Evolutionary conservation across 2,329 filamentous ascomycete species (phyloP).

Genomic region (Stachybotrys chartarum): DNA sequence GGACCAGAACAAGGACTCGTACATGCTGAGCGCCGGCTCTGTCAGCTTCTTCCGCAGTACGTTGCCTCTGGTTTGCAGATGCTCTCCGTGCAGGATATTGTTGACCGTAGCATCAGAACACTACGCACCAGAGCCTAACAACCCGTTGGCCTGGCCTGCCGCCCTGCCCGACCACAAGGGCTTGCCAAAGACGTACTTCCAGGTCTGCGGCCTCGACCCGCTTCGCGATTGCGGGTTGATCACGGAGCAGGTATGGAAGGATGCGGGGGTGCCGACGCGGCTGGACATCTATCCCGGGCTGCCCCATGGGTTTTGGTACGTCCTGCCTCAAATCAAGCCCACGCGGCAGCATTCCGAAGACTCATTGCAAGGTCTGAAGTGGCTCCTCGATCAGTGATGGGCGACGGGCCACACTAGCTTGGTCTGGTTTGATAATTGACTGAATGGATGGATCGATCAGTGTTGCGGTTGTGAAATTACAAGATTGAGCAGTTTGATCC

Average conservation of each 20-base stretch:
- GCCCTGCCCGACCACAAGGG: slow-evolving; percentile 10
- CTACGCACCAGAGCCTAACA: slow-evolving; percentile 16
- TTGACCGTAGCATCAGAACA: slow-evolving; percentile 8
- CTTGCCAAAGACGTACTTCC: slow-evolving; percentile 24
- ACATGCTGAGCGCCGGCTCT: slow-evolving; percentile 13
- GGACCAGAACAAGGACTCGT: slow-evolving; percentile 16
- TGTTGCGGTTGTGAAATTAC: background rate
- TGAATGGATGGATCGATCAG: no score
- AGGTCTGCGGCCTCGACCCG: slow-evolving; percentile 21
- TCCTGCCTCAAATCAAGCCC: slow-evolving; percentile 13
- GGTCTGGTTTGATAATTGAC: no score
- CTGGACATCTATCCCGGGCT: slow-evolving; percentile 20
- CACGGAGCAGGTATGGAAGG: slow-evolving; percentile 19
- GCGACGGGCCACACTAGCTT: no score
- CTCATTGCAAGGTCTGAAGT: slow-evolving; percentile 12
- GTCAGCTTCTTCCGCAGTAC: slow-evolving; percentile 15
- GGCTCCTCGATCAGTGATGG: slow-evolving; percentile 8
- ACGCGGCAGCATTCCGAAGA: slow-evolving; percentile 14
- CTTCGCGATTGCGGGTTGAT: slow-evolving; percentile 20
- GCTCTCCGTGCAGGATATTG: background rate
- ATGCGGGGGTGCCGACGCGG: slow-evolving; percentile 17
- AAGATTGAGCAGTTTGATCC: background rate
- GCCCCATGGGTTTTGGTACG: slow-evolving; percentile 21
- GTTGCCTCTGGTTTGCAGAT: background rate
- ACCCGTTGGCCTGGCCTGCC: slow-evolving; percentile 17